These are phyloP conservation scores for Monosporascus sp. DNA, from an alignment of 2,329 filamentous ascomycete genomes.

Conservation along the genomic window DNA sequence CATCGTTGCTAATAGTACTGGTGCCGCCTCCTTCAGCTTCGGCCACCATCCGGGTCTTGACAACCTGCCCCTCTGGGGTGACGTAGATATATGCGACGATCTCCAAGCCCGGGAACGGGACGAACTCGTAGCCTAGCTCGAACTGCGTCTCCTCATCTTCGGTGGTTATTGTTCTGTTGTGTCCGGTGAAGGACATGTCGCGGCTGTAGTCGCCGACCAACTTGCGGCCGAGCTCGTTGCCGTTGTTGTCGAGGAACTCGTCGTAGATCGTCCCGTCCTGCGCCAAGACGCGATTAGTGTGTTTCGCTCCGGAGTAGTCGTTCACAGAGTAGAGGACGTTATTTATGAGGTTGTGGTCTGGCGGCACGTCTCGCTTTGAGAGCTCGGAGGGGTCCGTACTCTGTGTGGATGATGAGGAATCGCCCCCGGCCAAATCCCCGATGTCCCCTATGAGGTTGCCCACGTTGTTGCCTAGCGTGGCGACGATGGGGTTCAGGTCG, in stretches of 20 bases:
- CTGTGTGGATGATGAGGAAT: constrained; percentile 18
- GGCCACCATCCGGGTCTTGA: constrained; percentile 46
- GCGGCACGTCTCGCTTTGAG: constrained; percentile 15
- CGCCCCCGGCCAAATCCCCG: constrained; percentile 21
- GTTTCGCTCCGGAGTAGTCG: constrained; percentile 50
- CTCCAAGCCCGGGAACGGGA: constrained; percentile 43
- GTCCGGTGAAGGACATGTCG: constrained; percentile 52
- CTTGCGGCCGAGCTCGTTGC: constrained; percentile 35
- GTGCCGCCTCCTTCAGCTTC: constrained; percentile 48
- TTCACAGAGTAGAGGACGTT: constrained; percentile 58
- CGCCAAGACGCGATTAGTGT: constrained; percentile 51
- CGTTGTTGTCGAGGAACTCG: constrained; percentile 48
- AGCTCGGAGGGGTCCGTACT: constrained; percentile 17
- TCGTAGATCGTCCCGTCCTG: constrained; percentile 53
- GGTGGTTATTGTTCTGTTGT: constrained; percentile 39
- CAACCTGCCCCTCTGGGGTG: constrained; percentile 40
- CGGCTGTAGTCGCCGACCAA: constrained; percentile 44
- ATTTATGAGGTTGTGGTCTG: constrained; percentile 44
- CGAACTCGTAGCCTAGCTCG: constrained; percentile 49
- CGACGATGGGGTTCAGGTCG: constrained; percentile 56
- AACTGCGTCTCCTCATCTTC: constrained; percentile 38
- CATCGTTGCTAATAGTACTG: constrained; percentile 42
- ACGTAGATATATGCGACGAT: constrained; percentile 43
- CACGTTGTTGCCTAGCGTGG: constrained; percentile 47
- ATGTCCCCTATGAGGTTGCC: constrained; percentile 41